Conservation (phyloP, 2,329 filamentous ascomycete genomes). For the Mycosphaerella arachidis region DNA sequence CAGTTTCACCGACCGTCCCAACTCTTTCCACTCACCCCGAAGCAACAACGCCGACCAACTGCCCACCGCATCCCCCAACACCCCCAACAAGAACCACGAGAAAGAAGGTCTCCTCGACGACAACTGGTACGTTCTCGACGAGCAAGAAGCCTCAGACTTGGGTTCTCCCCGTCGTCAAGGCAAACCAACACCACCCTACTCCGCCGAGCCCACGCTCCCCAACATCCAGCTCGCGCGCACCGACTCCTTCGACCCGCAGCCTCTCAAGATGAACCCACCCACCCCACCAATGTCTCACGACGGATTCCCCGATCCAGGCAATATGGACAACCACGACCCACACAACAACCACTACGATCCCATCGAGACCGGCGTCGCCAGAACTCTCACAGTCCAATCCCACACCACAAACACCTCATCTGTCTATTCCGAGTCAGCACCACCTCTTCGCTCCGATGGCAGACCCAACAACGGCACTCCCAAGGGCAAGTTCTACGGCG, state of each 20-base stretch:
- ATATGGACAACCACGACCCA: background rate
- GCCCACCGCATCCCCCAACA: constrained; percentile 15
- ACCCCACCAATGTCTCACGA: constrained; percentile 29
- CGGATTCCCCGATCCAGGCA: background rate
- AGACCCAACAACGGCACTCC: constrained; percentile 29
- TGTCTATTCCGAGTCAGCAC: constrained; percentile 33
- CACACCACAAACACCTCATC: constrained; percentile 28
- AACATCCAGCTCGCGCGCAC: constrained; percentile 21
- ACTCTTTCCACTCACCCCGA: constrained; percentile 3
- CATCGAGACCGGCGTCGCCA: constrained; percentile 24
- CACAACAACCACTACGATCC: constrained; percentile 13
- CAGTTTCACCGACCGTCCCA: constrained; percentile 3
- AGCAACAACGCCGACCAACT: constrained; percentile 13
- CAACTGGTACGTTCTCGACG: constrained; percentile 44
- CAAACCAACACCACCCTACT: constrained; percentile 9
- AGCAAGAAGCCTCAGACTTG: constrained; percentile 26
- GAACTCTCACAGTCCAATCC: constrained; percentile 30
- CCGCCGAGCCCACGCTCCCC: constrained; percentile 15
- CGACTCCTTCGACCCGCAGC: constrained; percentile 32
- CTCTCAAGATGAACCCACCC: constrained; percentile 47
- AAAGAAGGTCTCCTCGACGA: constrained; percentile 40
- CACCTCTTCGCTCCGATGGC: constrained; percentile 18
- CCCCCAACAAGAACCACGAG: constrained; percentile 23
- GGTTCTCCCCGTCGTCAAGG: constrained; percentile 19
- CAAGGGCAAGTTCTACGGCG: constrained; percentile 45